Evolutionary conservation across 2,329 filamentous ascomycete species (phyloP), one percentile per base, ranked within the genome.

Genomic region (Alternaria ventricosa): DNA sequence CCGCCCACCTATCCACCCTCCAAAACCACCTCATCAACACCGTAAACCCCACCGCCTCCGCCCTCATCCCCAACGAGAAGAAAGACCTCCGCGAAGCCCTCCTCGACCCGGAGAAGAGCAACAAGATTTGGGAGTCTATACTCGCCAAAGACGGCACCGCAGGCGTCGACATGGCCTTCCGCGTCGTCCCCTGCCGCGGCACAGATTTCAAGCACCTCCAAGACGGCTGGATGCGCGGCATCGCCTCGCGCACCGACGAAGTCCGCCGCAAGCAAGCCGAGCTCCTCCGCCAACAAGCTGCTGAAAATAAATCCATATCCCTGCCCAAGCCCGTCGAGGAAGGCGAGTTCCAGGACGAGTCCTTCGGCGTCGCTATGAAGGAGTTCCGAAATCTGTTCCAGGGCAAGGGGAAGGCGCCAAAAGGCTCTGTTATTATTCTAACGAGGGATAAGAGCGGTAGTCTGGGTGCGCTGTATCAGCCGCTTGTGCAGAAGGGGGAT

Each of bases 161-260:
- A n/a, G 74, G 69, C 4, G 88, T 95, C n/a, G 86, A 93, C 58
- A 95, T 90, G 25, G 87, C 90, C 0, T 89, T 97, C 82, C 88
- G 95, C 49, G 91, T 99, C 67, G 89, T 95, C 3, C 96, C 96
- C 0, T 94, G 93, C n/a, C 87, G 93, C 41, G 94, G 96, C 80
- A 99, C 96, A 18, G 94, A 98, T 80, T 98, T 97, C 80, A 89
- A 90, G 69, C 96, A 99, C 79, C 81, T 99, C 66, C 88, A 95
- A 44, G 96, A 99, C 76, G 96, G 92, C 1, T 96, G 94, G 83
- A 92, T 97, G 63, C 88, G 94, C 6, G 92, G 92, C 22, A 91
- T 99, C 67, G 92, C 92, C 57, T 90, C 88, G 9, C 88, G 91
- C 33, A 90, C 91, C 3, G 85, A 89, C 66, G 84, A 85, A 22